Evolutionary conservation across 352 stramenopile species (phyloP), one percentile per base, ranked within the genome.

Genomic region (Blastocystis sp.): DNA sequence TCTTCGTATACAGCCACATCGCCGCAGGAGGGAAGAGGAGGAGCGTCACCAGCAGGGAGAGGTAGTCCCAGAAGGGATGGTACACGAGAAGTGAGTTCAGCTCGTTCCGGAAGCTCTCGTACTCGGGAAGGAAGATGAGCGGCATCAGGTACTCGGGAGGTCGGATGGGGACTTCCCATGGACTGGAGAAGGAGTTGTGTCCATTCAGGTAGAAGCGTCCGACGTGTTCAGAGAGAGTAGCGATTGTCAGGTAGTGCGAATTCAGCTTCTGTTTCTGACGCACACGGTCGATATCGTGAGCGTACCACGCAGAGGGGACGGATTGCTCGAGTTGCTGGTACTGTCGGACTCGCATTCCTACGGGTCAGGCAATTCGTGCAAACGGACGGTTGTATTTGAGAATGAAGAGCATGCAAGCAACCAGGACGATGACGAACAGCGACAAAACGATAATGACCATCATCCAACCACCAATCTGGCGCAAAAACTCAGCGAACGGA

Each of bases 181-280:
- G 64, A 32, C 36, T 27, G n/a, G 40, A 38, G 64, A 76, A 76
- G 38, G 64, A 34, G 48, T 76, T 76, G 4, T 1, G 7, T 2
- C 64, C 64, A 44, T 76, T 36, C 34, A 76, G 42, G 34, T 76
- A 76, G 38, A 76, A 29, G 8, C 64, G 42, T 3, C 64, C 64
- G 27, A 76, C 64, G 48, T 76, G 64, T 44, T 76, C 64, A 14
- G 64, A 54, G 0, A 76, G 64, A 14, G 64, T 76, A 0, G 38
- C 42, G 11, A 54, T 76, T 14, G 64, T 76, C 8, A 76, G 64
- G 34, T 76, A 76, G 34, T 76, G 64, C 4, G 64, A 76, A 44
- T 76, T 76, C 0, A 76, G 11, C 40, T 76, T 76, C 42, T 76
- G 38, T n/a, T 76, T 76, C 64, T 76, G 64, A 16, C 64, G 64